Base-by-base conservation (phyloP, 176 grass and related monocot genomes). In the Juncus inflexus region DNA sequence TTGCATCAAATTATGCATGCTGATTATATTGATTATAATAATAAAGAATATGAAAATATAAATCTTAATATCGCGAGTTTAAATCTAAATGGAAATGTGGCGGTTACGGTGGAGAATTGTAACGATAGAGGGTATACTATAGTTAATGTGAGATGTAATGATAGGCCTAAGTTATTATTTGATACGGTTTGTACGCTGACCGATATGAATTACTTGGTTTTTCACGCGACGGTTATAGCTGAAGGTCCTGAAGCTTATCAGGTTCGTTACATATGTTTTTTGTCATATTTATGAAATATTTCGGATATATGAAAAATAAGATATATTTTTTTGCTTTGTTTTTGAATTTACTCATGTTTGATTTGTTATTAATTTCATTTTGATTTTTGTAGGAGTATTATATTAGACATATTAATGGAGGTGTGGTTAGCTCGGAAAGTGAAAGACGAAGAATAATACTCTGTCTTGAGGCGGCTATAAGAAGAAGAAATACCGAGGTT, bases 121-220 rank as follows among this genome's bases (percentile, higher is more conserved):
- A 75, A 72, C 2, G 91, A 96, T 75, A 37, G 84, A 15, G 91
- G 77, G 3, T 96, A 96, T 65, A 91, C 84, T 6, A 75, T 88
- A 12, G 91, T 91, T 57, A 88, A 88, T 74, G 73, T 91, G 5
- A 77, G 70, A 51, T 87, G 91, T 77, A 63, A 81, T 7, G 91
- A 96, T 74, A 71, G 87, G 6, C 15, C 82, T 10, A 96, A 96
- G 79, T 69, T 96, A 53, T 69, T 96, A 19, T 96, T 96, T 35
- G 91, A 96, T 68, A 88, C 87, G 3, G 87, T 96, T 61, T 96
- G 87, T 77, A 96, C 87, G 7, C 75, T 97, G 37, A 97, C 88
- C 3, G 88, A 97, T 61, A 80, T 97, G 88, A 79, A 84, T 39
- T 97, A 84, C 76, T 82, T 97, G 3, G 87, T 97, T 1, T 97